Conservation (phyloP, 2,329 filamentous ascomycete species). For the Paracoccidioides lutzii region DNA sequence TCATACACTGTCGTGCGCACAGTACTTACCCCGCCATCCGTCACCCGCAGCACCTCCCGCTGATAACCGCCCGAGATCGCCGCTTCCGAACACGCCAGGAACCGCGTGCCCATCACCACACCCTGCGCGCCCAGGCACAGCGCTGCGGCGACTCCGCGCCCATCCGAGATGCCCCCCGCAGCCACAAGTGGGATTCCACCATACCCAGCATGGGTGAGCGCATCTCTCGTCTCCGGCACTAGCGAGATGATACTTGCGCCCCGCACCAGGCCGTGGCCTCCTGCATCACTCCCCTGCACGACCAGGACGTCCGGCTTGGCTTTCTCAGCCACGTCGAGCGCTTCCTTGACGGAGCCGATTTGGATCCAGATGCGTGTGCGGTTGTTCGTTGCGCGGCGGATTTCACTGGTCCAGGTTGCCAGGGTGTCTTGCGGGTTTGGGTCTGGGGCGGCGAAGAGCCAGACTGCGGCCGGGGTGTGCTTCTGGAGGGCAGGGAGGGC, state of each 20-base stretch:
- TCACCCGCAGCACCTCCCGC: constrained; percentile 35
- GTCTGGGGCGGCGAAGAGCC: constrained; percentile 27
- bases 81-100: constrained; percentile 42
- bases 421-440: constrained; percentile 17
- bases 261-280: constrained; percentile 39
- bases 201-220: constrained; percentile 16
- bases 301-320: constrained; percentile 39
- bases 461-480: constrained; percentile 26
- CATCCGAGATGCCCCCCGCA: constrained; percentile 42
- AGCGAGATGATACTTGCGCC: constrained; percentile 36
- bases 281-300: constrained; percentile 42
- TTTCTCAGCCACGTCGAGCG: constrained; percentile 24
- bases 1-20: constrained; percentile 43
- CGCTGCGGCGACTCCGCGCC: constrained; percentile 38
- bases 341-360: constrained; percentile 38
- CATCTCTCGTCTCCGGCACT: constrained; percentile 39
- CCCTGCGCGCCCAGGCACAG: constrained; percentile 42
- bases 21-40: constrained; percentile 41
- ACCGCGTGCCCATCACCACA: constrained; percentile 50
- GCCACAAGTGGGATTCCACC: constrained; percentile 35
- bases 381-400: constrained; percentile 27
- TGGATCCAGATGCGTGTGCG: constrained; percentile 42
- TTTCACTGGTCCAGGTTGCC: constrained; percentile 26
- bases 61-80: constrained; percentile 39
- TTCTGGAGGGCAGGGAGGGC: constrained; percentile 20